Evolutionary conservation across 768 basidiomycete species (phyloP), one percentile per base, ranked within the genome.

Genomic region (Collybia nuda): DNA sequence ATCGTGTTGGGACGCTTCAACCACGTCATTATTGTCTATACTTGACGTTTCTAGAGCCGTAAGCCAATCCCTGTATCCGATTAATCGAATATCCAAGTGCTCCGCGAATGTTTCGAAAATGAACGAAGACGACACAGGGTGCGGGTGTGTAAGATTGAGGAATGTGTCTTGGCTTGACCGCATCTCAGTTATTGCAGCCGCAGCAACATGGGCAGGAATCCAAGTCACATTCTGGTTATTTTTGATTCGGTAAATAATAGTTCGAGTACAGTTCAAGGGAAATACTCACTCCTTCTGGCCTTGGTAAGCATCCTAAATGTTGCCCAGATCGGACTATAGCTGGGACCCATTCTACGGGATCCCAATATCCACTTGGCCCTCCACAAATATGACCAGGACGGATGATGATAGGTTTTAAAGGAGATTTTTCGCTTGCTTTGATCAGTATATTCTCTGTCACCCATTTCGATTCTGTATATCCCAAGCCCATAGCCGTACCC

Each of bases 301-400:
- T 51, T 0, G 75, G 76, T 12, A 77, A 59, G 41, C 61, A 68
- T 7, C 57, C 49, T 5, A 73, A 43, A 6, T 55, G 40, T 11
- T 56, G 40, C 6, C 59, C 64, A 15, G 68, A 67, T 35, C 64
- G 61, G 5, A 76, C 58, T 6, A 78, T 50, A 26, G 59, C 54
- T 1, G 77, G 75, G 26, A 77, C 59, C 77, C 77, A 79, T 43
- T 78, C 76, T 3, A 52, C 54, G 6, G 59, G 51, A 48, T 70
- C 74, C 77, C 77, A 79, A 17, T 55, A 55, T 0, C 77, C 76
- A 47, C 68, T 72, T 4, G 50, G 47, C 2, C 74, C 74, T 2
- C 77, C 78, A 22, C 63, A 62, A 1, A 79, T 54, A 59, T 78
- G 77, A 1, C 76, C 78, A 14, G 75, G 61, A 2, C 78, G 70